A percentile compares a stretch with the other conserved stretches of the same genome.
Evolutionary conservation across 176 grass and related monocot species (phyloP).

Genomic region (Eragrostis nindensis): DNA sequence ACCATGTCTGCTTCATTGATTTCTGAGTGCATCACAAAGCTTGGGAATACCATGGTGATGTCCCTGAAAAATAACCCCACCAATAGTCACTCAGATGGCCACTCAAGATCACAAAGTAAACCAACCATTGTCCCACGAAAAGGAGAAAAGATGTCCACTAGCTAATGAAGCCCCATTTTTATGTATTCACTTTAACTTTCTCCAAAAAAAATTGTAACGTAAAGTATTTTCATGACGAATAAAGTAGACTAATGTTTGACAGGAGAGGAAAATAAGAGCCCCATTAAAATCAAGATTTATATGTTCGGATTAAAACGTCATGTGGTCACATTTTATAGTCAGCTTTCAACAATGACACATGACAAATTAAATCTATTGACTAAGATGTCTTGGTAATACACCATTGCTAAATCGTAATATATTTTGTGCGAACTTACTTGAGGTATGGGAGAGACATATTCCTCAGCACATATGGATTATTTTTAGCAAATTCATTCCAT

Average conservation of each 20-base stretch:
- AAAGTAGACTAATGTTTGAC: background rate
- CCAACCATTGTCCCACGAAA: background rate
- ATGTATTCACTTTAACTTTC: background rate
- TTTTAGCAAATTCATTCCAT: constrained; percentile 46
- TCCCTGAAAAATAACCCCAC: constrained; percentile 26
- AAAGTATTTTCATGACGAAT: too few species aligned
- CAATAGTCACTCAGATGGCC: background rate
- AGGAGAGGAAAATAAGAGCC: background rate
- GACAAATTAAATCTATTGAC: background rate
- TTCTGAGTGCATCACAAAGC: constrained; percentile 48
- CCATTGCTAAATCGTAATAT: background rate
- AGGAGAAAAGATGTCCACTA: background rate
- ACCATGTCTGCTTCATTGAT: constrained; percentile 44
- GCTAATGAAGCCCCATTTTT: background rate
- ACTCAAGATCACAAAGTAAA: background rate
- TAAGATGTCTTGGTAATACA: background rate
- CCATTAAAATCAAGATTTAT: background rate
- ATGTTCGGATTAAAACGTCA: background rate
- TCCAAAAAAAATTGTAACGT: background rate
- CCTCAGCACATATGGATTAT: constrained; percentile 43
- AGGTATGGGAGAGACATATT: constrained; percentile 62
- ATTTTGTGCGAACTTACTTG: constrained; percentile 40
- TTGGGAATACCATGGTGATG: constrained; percentile 47
- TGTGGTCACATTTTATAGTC: background rate
- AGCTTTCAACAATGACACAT: constrained; percentile 7